phyloP scores from a whole-genome alignment of 257 asterid species.

The Solanum dulcamara region DNA sequence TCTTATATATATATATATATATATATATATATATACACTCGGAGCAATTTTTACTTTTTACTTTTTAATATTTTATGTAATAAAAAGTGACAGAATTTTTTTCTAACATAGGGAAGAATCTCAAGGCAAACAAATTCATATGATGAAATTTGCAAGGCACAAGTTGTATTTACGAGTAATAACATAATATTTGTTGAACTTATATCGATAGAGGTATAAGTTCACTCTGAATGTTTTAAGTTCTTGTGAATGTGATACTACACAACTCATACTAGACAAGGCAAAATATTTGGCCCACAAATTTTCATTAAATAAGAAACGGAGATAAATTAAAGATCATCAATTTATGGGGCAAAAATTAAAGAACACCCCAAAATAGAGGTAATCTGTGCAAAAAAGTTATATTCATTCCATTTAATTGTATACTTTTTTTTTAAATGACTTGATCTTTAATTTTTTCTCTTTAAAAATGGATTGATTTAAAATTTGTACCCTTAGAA shows the following conservation, averaged over 20 bases:
- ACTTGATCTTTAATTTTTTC: too few species aligned
- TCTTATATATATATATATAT: too few species aligned
- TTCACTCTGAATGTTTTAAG: too few species aligned
- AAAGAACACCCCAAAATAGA: not conserved
- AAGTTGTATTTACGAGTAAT: too few species aligned
- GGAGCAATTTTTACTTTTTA: too few species aligned
- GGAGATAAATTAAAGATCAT: too few species aligned
- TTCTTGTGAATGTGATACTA: not conserved
- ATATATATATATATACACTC: too few species aligned
- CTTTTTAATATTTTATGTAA: not conserved
- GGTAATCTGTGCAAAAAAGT: not conserved
- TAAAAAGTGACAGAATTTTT: not conserved
- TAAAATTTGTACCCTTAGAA: too few species aligned
- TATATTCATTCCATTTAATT: not conserved
- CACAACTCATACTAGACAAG: not conserved
- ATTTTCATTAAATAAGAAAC: not conserved
- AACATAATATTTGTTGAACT: too few species aligned
- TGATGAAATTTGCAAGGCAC: not conserved
- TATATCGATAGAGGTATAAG: too few species aligned
- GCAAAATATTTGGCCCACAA: not conserved
- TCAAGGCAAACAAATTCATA: not conserved
- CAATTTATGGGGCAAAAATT: too few species aligned
- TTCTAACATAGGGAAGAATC: not conserved
- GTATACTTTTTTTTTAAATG: not conserved
- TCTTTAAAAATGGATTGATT: too few species aligned